Conservation (phyloP, 345 rosid species). For the Heritiera littoralis region DNA sequence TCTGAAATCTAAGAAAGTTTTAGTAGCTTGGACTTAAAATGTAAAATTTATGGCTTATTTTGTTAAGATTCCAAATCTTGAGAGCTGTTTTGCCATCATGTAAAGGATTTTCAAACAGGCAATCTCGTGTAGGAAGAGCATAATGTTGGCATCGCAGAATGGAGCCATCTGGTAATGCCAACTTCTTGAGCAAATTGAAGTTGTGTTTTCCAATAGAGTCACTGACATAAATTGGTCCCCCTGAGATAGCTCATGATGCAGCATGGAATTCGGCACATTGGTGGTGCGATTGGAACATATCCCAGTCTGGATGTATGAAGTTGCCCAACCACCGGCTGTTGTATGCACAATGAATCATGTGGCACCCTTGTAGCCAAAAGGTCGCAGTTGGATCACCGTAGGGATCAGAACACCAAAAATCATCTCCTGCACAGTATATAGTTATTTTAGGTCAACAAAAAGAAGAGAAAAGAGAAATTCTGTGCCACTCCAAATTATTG, state of each 20-base stretch:
- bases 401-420: slow-evolving; percentile 94
- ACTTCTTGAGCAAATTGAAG: slow-evolving; percentile 59
- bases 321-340: slow-evolving; percentile 98
- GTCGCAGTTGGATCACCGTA: slow-evolving; percentile 88
- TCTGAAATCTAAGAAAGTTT: not conserved
- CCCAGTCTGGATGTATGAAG: slow-evolving; percentile 97
- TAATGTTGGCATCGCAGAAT: slow-evolving; percentile 73
- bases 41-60: slow-evolving; percentile 36
- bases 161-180: slow-evolving; percentile 70
- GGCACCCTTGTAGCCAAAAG: slow-evolving; percentile 95
- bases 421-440: slow-evolving; percentile 27
- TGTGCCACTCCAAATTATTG: not conserved
- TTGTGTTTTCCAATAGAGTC: slow-evolving; percentile 77
- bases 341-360: slow-evolving; percentile 96
- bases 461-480: not conserved
- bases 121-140: slow-evolving; percentile 81
- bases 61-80: slow-evolving; percentile 93
- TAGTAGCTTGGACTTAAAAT: not conserved
- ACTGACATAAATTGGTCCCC: slow-evolving; percentile 82
- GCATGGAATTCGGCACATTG: slow-evolving; percentile 92
- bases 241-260: slow-evolving; percentile 87
- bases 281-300: slow-evolving; percentile 95
- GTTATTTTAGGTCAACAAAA: not conserved
- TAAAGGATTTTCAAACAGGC: slow-evolving; percentile 80
- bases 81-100: slow-evolving; percentile 94